Conservation (phyloP, 441 rosid species). For the Pelargonium fulgidum region DNA sequence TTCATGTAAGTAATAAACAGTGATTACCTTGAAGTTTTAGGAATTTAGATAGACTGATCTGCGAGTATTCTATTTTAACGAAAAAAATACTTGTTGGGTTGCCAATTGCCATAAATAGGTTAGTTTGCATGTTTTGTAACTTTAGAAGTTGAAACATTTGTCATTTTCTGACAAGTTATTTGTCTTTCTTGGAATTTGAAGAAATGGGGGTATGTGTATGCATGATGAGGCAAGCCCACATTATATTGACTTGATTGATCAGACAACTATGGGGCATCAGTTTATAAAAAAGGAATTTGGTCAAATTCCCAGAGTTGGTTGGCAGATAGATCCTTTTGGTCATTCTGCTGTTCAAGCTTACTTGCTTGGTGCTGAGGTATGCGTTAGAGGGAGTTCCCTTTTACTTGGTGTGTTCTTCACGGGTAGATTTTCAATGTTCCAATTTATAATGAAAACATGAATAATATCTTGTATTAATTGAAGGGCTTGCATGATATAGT, state of each 20-base stretch:
- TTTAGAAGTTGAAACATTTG: no score
- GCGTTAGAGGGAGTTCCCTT: not conserved
- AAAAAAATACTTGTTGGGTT: not conserved
- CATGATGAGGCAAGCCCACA: constrained; percentile 63
- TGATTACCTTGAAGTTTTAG: not conserved
- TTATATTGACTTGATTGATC: constrained; percentile 66
- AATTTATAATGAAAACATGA: not conserved
- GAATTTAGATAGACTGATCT: not conserved
- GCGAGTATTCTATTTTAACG: not conserved
- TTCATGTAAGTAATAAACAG: constrained; percentile 42
- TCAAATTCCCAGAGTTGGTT: constrained; percentile 64
- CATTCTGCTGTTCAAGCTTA: constrained; percentile 76
- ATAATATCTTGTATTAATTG: not conserved
- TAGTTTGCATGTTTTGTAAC: no score
- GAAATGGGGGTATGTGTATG: constrained; percentile 73
- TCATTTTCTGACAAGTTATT: constrained; percentile 8
- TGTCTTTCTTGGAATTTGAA: constrained; percentile 19
- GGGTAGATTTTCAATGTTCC: not conserved
- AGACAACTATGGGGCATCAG: constrained; percentile 63
- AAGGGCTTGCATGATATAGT: not conserved
- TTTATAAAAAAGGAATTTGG: constrained; percentile 55
- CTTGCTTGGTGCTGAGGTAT: constrained; percentile 70
- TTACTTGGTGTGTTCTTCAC: not conserved
- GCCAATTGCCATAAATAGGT: no score
- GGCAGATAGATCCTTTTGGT: constrained; percentile 77